A percentile compares a stretch with the other conserved stretches of the same genome.
phyloP scores from a whole-genome alignment of 2,329 filamentous ascomycete genomes.

The Colletotrichum tofieldiae region DNA sequence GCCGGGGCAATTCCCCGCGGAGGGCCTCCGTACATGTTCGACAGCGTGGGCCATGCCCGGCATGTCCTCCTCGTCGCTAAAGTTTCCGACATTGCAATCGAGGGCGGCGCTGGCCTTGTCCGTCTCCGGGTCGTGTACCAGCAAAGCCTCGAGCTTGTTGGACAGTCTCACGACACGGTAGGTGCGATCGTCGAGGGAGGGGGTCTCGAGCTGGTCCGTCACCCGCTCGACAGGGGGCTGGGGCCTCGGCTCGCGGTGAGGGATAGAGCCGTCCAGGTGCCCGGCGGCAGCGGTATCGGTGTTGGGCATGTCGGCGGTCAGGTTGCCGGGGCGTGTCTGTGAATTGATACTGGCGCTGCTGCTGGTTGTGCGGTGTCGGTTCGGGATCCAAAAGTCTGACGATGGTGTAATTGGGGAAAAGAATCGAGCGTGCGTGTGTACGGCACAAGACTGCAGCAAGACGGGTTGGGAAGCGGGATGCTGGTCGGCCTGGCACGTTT shows the following conservation, averaged over 20 bases:
- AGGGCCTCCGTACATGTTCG: slow-evolving; percentile 76
- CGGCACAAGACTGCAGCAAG: slow-evolving; percentile 37
- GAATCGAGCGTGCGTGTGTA: slow-evolving; percentile 16
- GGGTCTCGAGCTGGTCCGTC: slow-evolving; percentile 84
- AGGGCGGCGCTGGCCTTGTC: slow-evolving; percentile 97
- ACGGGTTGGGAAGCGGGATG: slow-evolving; percentile 30
- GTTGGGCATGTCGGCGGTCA: slow-evolving; percentile 43
- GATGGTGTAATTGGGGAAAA: background rate
- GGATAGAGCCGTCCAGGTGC: slow-evolving; percentile 42
- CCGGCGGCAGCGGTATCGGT: slow-evolving; percentile 44
- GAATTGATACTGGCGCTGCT: background rate
- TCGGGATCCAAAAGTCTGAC: background rate
- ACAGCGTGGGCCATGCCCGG: slow-evolving; percentile 96
- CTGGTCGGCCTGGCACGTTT: slow-evolving; percentile 35
- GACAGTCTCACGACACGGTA: slow-evolving; percentile 89
- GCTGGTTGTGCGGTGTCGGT: background rate
- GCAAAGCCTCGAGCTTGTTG: slow-evolving; percentile 90
- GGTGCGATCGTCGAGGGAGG: slow-evolving; percentile 85
- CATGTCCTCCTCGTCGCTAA: slow-evolving; percentile 92
- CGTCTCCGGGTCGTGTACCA: slow-evolving; percentile 94
- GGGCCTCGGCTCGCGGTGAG: slow-evolving; percentile 50
- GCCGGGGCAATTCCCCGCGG: background rate
- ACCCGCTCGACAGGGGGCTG: slow-evolving; percentile 58
- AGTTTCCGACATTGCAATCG: slow-evolving; percentile 96
- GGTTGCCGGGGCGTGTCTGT: slow-evolving; percentile 16